These are phyloP conservation scores for Lepidium campestre DNA, from an alignment of 441 rosid genomes.

Conservation along the genomic window DNA sequence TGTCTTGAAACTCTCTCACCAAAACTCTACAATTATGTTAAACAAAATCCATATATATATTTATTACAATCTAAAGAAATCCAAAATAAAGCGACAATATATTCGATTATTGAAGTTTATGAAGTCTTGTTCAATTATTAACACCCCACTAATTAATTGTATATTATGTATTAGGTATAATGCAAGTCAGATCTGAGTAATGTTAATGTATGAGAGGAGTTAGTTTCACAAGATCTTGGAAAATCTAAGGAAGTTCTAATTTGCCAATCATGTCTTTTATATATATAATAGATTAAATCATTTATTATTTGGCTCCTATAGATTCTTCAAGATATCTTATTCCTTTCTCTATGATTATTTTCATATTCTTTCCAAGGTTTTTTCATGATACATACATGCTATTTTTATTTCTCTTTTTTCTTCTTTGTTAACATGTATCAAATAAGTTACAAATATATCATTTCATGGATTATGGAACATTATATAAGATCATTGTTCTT, in stretches of 20 bases:
- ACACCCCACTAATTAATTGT: conserved; percentile 1
- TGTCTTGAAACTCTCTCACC: conserved; percentile 8
- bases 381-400: conserved; percentile 26
- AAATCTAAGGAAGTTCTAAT: conserved; percentile 36
- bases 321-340: conserved; percentile 35
- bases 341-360: conserved; percentile 15
- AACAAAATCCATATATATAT: background rate
- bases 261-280: conserved; percentile 9
- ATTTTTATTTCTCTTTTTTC: background rate
- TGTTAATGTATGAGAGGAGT: conserved; percentile 15
- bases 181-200: conserved; percentile 21
- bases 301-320: conserved; percentile 13
- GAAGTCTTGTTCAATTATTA: conserved; percentile 14
- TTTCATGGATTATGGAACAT: too few relatives aligned
- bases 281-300: background rate
- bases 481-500: too few relatives aligned
- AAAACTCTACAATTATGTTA: background rate
- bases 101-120: conserved; percentile 8
- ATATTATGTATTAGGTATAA: background rate
- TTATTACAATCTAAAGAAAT: conserved; percentile 1
- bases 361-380: conserved; percentile 10
- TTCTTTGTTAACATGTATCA: too few relatives aligned
- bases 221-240: conserved; percentile 35
- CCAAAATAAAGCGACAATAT: conserved; percentile 20
- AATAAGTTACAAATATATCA: too few relatives aligned